Base-by-base conservation (phyloP, 306 rosid genomes). In the Geum urbanum region DNA sequence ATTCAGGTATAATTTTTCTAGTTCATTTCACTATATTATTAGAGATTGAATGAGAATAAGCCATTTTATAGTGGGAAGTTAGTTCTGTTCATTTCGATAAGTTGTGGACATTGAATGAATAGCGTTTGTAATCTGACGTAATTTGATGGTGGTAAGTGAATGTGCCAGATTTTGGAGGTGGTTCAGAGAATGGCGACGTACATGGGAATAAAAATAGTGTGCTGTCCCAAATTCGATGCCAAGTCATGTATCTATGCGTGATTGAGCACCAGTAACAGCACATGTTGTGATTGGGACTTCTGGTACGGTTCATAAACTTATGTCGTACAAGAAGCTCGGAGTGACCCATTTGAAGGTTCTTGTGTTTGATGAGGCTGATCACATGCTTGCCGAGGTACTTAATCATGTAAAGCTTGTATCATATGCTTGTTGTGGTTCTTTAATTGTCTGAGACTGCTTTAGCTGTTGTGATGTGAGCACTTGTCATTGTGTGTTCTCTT, bases 341-440 rank as follows among this genome's bases (percentile, higher is more conserved):
- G 77, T 68, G 9, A 45, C 74, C 41, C 55, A 63, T 35, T 64
- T 89, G 71, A 85, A 76, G 81, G 85, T 89, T 75, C 92, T 89
- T 35, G 96, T 89, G 58, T 86, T 89, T 50, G 92, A 89, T 55
- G 96, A 89, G 78, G 96, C 96, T 60, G 96, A 89, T 85, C 92
- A 83, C 73, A 82, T 82, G 89, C 87, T 85, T 43, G 82, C 80
- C 1, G 84, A 85, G 83, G 89, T 85, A 75, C 56, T 10, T 48
- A 4, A 57, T 57, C 62, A 27, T 24, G 3, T 40, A 8, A 14
- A 9, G 15, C 4, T n/a, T 44, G 20, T 18, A 40, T 19, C 15
- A 8, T 41, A 24, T 57, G 40, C 27, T 57, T 57, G 13, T 32
- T 37, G 65, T 37, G 65, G 44, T 15, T 27, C 43, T 22, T 6